Percentiles rank a stretch among this genome's conserved stretches.
phyloP scores from a whole-genome alignment of 1,284 basidiomycete species.

The Apiotrichum porosum region DNA sequence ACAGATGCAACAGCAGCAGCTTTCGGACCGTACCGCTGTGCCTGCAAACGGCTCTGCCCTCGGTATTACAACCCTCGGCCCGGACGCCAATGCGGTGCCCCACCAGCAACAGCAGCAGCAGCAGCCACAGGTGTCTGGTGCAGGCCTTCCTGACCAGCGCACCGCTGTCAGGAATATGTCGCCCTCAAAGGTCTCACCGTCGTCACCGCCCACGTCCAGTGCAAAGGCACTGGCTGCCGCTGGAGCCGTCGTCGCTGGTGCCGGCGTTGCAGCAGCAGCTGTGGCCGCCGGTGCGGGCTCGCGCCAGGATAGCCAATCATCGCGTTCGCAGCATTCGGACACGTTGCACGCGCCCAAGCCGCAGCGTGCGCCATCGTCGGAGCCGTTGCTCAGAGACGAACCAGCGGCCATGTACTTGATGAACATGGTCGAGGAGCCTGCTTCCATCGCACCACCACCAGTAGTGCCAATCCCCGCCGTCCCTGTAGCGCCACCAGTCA shows the following conservation, averaged over 20 bases:
- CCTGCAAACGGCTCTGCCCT: no score
- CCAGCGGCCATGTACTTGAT: slow-evolving; percentile 44
- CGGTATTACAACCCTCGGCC: no score
- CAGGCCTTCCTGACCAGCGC: no score
- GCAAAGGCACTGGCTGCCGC: background rate
- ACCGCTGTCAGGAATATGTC: no score
- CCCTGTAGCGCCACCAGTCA: background rate
- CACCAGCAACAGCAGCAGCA: no score
- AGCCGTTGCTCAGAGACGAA: slow-evolving; percentile 27
- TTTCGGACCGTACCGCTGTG: no score
- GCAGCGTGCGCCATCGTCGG: slow-evolving; percentile 2
- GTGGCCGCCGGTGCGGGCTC: background rate
- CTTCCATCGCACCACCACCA: background rate
- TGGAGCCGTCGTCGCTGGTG: background rate
- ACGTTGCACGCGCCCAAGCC: background rate
- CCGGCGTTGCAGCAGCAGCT: background rate
- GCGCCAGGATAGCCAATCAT: slow-evolving; percentile 11
- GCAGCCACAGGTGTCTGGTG: no score
- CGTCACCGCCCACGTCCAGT: background rate
- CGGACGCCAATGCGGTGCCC: no score
- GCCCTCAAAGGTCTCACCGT: no score
- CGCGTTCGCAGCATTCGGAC: slow-evolving; percentile 1
- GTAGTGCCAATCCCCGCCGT: background rate
- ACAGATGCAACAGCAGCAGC: no score
- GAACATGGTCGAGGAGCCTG: slow-evolving; percentile 44